Percentiles rank a stretch among this genome's conserved stretches.
These are phyloP conservation scores for Rachicladosporium sp. DNA, from an alignment of 2,329 filamentous ascomycete species.

Conservation along the genomic window DNA sequence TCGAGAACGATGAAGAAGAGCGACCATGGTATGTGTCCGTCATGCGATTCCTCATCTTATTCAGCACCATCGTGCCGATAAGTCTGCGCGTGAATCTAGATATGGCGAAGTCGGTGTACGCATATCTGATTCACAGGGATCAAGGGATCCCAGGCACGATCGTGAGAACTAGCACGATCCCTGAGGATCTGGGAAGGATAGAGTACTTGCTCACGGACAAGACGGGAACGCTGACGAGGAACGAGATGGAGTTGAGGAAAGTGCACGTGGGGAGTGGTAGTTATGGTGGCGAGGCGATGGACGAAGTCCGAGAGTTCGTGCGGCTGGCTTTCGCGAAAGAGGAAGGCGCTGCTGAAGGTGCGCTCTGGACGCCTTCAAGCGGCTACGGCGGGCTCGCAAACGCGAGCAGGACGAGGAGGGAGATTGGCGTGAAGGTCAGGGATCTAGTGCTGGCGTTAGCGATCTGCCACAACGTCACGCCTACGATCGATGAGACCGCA, in stretches of 20 bases:
- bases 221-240: conserved; percentile 94
- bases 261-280: conserved; percentile 97
- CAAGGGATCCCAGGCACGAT: conserved; percentile 82
- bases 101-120: conserved; percentile 93
- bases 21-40: conserved; percentile 81
- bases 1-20: conserved; percentile 47
- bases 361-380: conserved; percentile 63
- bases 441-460: conserved; percentile 88
- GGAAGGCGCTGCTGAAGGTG: conserved; percentile 19
- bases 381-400: conserved; percentile 43
- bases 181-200: conserved; percentile 87
- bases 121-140: conserved; percentile 87
- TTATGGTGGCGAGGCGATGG: conserved; percentile 97
- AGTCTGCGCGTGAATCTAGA: conserved; percentile 92
- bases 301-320: conserved; percentile 81
- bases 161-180: conserved; percentile 92
- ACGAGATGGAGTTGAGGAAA: conserved; percentile 78
- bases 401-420: conserved; percentile 67
- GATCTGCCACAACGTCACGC: conserved; percentile 94
- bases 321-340: conserved; percentile 61
- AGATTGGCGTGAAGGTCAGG: conserved; percentile 85
- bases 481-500: conserved; percentile 59
- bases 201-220: conserved; percentile 96
- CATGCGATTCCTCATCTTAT: conserved; percentile 93
- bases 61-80: conserved; percentile 98